Conservation (phyloP, 2,329 filamentous ascomycete species). For the Furcasterigmium sp. region DNA sequence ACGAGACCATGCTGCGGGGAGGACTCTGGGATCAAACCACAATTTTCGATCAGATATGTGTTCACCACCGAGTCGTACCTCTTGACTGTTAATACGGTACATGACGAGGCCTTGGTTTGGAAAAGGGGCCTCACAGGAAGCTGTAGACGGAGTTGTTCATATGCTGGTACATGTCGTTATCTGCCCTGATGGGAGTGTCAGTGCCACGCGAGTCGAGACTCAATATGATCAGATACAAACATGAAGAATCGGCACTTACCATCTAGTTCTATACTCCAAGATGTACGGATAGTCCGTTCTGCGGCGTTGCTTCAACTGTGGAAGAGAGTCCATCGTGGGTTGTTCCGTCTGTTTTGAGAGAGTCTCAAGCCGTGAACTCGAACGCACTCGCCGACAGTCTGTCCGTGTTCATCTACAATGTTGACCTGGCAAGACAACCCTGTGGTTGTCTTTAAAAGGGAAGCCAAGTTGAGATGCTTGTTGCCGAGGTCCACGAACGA, state of each 20-base stretch:
- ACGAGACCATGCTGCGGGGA: conserved; percentile 76
- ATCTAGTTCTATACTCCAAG: conserved; percentile 81
- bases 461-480: no score
- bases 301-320: conserved; percentile 52
- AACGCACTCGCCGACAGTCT: no score
- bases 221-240: no score
- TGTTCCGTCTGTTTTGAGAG: not conserved
- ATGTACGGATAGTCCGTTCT: conserved; percentile 72
- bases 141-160: conserved; percentile 90
- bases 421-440: no score
- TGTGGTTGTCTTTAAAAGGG: no score
- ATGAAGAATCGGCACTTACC: no score
- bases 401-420: no score
- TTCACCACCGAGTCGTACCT: conserved; percentile 89
- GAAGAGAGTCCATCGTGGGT: not conserved
- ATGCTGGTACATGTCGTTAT: conserved; percentile 94
- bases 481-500: no score
- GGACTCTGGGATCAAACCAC: conserved; percentile 64
- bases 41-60: conserved; percentile 76
- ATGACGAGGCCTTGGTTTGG: not conserved
- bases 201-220: not conserved
- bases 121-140: conserved; percentile 51
- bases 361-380: no score
- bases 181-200: conserved; percentile 52
- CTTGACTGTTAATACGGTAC: not conserved